Evolutionary conservation across 345 rosid genomes (phyloP), one percentile per base, ranked within the genome.

Genomic region (Limnanthes douglasii): DNA sequence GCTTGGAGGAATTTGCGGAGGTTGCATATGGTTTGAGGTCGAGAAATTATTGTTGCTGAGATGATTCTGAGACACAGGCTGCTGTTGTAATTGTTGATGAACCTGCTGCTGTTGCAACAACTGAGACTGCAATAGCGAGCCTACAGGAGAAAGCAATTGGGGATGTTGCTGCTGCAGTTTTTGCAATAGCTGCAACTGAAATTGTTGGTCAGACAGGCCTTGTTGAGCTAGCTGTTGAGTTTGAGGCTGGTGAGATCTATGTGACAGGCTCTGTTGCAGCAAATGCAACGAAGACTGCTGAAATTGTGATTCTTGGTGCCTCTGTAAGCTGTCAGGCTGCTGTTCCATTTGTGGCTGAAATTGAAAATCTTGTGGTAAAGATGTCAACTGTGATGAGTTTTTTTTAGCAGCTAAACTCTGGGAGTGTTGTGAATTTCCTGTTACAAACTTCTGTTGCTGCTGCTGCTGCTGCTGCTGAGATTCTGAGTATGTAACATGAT

Each of bases 141-240:
- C 62, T n/a, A 64, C 10, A 0, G 64, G 67, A 16, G 75, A 55
- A 18, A 60, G 53, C 48, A 61, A 41, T 49, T 68, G 70, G 39
- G 64, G 83, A 41, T 60, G 70, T 27, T 69, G 83, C 5, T 75
- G 78, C 62, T 84, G 95, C 53, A 72, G 61, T 52, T 69, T 69
- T 60, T 75, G 82, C 45, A 75, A 37, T 31, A 72, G 39, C 36
- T 72, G 85, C 39, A 62, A 53, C 10, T 72, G 85, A 46, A 65
- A 53, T 6, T 9, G 92, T 42, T 79, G 85, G 17, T 75, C 85
- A 4, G 85, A 53, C 58, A 69, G 62, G 38, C 66, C 56, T 21
- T 69, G 59, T 52, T 55, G 85, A 17, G 65, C 24, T 19, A 60
- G 19, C 29, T 69, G 20, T 33, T 57, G 72, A 22, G 37, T 41